phyloP scores from a whole-genome alignment of 139 green algal genomes.

The Chlorella sorokiniana region DNA sequence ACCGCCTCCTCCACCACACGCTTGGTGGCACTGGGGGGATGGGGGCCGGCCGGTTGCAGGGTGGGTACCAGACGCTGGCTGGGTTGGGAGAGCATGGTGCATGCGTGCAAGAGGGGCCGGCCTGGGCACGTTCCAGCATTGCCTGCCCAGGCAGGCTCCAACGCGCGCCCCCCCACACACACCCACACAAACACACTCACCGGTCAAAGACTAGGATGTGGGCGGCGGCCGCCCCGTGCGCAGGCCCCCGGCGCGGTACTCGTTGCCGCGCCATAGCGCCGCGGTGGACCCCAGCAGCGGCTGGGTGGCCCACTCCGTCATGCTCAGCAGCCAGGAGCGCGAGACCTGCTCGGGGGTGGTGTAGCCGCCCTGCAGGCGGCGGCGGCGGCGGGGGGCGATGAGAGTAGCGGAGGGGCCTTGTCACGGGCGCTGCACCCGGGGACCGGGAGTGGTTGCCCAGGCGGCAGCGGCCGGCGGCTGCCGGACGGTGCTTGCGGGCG shows the following conservation, averaged over 20 bases:
- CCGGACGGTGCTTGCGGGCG: too few species aligned
- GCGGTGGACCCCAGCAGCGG: slow-evolving; percentile 17
- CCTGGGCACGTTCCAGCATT: not conserved
- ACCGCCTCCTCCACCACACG: slow-evolving; percentile 55
- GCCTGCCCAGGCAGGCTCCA: too few species aligned
- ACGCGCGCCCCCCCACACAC: not conserved
- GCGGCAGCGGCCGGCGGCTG: too few species aligned
- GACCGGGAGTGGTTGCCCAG: too few species aligned
- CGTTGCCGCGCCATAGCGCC: not conserved
- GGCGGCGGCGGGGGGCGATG: too few species aligned
- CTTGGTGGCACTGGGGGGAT: slow-evolving; percentile 17
- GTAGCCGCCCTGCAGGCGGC: slow-evolving; percentile 42
- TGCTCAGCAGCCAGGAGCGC: slow-evolving; percentile 52
- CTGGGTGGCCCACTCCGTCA: slow-evolving; percentile 57
- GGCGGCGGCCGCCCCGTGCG: slow-evolving; percentile 19
- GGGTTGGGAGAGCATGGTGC: too few species aligned
- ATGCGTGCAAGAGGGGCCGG: too few species aligned
- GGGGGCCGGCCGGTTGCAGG: not conserved
- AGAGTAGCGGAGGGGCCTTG: not conserved
- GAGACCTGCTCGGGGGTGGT: slow-evolving; percentile 45
- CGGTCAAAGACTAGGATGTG: slow-evolving; percentile 59
- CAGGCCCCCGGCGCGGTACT: slow-evolving; percentile 43
- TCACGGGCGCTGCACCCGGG: not conserved
- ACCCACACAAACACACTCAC: not conserved
- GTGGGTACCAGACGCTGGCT: too few species aligned